Conservation (phyloP, 768 basidiomycete species). For the Suillus clintonianus region DNA sequence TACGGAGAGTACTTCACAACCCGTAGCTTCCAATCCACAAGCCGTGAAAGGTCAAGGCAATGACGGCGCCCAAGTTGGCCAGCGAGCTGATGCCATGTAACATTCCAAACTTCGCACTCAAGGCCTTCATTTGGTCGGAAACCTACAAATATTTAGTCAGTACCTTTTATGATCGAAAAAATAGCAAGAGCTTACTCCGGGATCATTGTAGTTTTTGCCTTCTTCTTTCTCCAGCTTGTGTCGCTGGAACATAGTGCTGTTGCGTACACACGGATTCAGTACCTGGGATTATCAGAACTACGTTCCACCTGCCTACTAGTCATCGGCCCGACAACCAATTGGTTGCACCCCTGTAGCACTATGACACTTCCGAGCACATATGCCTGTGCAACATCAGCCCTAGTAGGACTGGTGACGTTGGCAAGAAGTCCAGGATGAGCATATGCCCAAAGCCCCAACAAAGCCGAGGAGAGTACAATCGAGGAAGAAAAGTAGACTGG, state of each 20-base stretch:
- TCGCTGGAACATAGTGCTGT: constrained; percentile 74
- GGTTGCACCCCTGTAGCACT: constrained; percentile 57
- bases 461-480: constrained; percentile 50
- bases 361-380: constrained; percentile 54
- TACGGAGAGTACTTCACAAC: not conserved
- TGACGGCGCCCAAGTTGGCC: constrained; percentile 60
- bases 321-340: constrained; percentile 69
- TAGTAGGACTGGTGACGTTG: constrained; percentile 45
- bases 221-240: constrained; percentile 76
- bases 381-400: constrained; percentile 66
- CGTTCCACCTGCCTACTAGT: constrained; percentile 58
- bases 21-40: constrained; percentile 67
- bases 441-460: constrained; percentile 60
- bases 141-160: constrained; percentile 42
- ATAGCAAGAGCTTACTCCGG: constrained; percentile 48
- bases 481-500: constrained; percentile 73
- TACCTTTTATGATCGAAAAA: constrained; percentile 10
- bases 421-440: constrained; percentile 57
- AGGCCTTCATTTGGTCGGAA: constrained; percentile 65
- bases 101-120: constrained; percentile 66
- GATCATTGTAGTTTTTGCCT: constrained; percentile 64
- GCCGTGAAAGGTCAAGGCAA: constrained; percentile 67
- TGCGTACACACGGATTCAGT: not conserved
- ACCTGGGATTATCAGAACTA: not conserved
- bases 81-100: constrained; percentile 73